Evolutionary conservation across 768 basidiomycete genomes (phyloP).

Genomic region (Cystobasidium onofrii): DNA sequence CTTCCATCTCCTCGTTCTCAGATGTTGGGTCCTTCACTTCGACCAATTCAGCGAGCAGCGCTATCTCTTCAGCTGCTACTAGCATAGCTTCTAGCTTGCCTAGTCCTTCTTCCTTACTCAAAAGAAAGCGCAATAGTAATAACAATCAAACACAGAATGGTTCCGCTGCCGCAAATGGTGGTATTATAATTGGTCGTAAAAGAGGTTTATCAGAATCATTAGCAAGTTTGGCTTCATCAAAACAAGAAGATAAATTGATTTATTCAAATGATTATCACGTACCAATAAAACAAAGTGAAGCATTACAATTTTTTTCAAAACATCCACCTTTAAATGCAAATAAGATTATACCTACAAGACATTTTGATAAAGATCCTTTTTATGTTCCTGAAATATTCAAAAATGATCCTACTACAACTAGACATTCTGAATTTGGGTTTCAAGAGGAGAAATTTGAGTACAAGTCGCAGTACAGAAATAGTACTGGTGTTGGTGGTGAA

Average conservation of each 20-base stretch:
- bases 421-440: constrained; percentile 81
- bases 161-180: neutral
- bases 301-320: neutral
- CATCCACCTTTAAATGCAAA: constrained; percentile 27
- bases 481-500: constrained; percentile 36
- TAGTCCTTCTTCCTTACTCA: neutral
- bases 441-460: constrained; percentile 66
- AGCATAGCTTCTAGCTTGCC: constrained; percentile 1
- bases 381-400: constrained; percentile 19
- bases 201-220: neutral
- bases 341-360: constrained; percentile 1
- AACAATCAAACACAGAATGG: neutral
- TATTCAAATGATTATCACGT: constrained; percentile 28
- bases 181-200: neutral
- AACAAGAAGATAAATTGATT: constrained; percentile 16
- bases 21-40: neutral
- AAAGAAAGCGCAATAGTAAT: neutral
- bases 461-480: constrained; percentile 56
- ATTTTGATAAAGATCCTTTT: constrained; percentile 31
- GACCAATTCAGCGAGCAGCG: neutral
- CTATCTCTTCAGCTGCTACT: neutral
- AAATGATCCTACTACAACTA: constrained; percentile 35
- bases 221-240: neutral
- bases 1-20: neutral
- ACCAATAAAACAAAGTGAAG: neutral